Evolutionary conservation across 2,329 filamentous ascomycete species (phyloP), one percentile per base, ranked within the genome.

Genomic region (Fusarium xylarioides): DNA sequence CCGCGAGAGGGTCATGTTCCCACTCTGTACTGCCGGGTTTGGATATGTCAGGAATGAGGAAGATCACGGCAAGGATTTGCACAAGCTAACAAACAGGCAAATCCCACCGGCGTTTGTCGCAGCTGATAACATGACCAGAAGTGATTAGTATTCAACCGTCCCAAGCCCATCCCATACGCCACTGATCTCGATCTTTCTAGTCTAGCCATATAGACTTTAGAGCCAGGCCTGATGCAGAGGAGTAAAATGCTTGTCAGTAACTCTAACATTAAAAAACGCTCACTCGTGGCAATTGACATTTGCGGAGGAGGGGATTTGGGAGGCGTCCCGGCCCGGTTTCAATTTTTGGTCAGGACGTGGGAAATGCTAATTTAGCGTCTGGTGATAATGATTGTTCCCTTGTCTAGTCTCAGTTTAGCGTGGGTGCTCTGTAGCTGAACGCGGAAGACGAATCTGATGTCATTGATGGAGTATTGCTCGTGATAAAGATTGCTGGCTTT

Each of bases 11-110:
- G 49, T 23, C 7, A 9, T 47, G 53, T 70, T 52, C 67, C 50
- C 67, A 66, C 67, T 47, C 30, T 32, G 5, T 11, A 18, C 30
- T 50, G 66, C 67, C 67, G 67, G 67, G 66, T 70, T 70, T 60
- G 67, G 67, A 70, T 50, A 70, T 70, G 43, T 38, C 44, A 70
- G 67, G 67, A 70, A 70, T 70, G 67, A n/a, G n/a, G n/a, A 15
- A 19, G 23, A 70, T 53, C 43, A 44, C 32, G 49, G 66, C 49
- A 70, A 56, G 50, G 67, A 70, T 70, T 46, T 35, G 11, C 46
- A 54, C 23, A 28, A 23, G 23, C 46, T 44, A 68, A 32, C 35
- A 49, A 42, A 43, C 15, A n/a, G 38, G 37, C 32, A 49, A 35
- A n/a, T 52, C 18, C 54, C 43, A 52, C 16, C 43, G 30, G 54